Percentiles rank a stretch among this genome's conserved stretches.
Evolutionary conservation across 371 early-diverging fungal species (phyloP).

Genomic region (Mucor mucedo): DNA sequence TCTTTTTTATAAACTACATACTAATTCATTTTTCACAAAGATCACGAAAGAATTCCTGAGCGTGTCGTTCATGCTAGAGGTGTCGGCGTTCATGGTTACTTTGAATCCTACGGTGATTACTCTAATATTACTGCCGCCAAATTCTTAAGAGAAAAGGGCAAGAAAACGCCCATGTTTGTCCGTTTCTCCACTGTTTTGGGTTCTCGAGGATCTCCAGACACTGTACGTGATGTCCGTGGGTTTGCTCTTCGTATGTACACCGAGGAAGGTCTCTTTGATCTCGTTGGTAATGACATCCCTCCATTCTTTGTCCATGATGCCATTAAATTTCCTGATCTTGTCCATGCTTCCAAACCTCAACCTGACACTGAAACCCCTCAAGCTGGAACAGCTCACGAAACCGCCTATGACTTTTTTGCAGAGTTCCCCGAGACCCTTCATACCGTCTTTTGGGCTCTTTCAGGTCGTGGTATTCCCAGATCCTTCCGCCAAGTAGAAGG

Average conservation of each 20-base stretch:
- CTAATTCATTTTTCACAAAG: constrained; percentile 4
- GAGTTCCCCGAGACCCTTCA: constrained; percentile 50
- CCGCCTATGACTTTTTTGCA: constrained; percentile 58
- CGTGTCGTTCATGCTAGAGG: constrained; percentile 63
- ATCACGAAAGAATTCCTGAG: constrained; percentile 57
- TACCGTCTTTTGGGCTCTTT: constrained; percentile 49
- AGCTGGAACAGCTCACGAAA: constrained; percentile 55
- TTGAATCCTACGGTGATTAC: constrained; percentile 49
- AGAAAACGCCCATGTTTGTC: constrained; percentile 59
- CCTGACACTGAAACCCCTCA: constrained; percentile 55
- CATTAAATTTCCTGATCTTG: constrained; percentile 56
- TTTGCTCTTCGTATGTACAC: constrained; percentile 68
- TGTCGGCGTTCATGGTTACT: constrained; percentile 60
- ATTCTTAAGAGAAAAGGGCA: constrained; percentile 40
- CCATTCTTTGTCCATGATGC: constrained; percentile 58
- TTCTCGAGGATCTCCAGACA: constrained; percentile 55
- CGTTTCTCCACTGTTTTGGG: constrained; percentile 64
- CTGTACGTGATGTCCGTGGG: constrained; percentile 62
- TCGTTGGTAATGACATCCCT: constrained; percentile 52
- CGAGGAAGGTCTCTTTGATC: constrained; percentile 62
- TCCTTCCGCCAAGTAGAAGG: constrained; percentile 50
- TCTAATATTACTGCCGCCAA: constrained; percentile 51
- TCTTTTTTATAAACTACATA: background rate
- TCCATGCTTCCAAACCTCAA: constrained; percentile 57
- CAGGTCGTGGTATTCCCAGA: constrained; percentile 53